phyloP scores from a whole-genome alignment of 176 grass and related monocot species.

The Zoysia pacifica region DNA sequence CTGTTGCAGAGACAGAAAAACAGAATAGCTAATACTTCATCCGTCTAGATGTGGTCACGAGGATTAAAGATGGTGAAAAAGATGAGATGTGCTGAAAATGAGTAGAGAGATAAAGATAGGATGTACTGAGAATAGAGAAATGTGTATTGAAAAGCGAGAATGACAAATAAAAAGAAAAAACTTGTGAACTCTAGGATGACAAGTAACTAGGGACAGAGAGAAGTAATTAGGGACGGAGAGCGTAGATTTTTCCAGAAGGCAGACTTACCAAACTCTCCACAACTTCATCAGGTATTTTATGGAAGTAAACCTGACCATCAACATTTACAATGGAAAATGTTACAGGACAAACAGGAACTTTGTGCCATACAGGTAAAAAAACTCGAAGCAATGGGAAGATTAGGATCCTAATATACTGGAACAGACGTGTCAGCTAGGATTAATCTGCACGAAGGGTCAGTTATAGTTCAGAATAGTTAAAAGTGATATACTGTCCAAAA shows the following conservation, averaged over 20 bases:
- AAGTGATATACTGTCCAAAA: slow-evolving; percentile 12
- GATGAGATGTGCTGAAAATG: no score
- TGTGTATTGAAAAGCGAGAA: no score
- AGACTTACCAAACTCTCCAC: slow-evolving; percentile 82
- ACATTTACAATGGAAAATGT: slow-evolving; percentile 35
- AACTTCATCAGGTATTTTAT: slow-evolving; percentile 81
- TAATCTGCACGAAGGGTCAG: neutral
- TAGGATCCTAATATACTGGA: slow-evolving; percentile 8
- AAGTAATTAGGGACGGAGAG: no score
- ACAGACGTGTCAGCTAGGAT: neutral
- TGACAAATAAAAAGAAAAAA: no score
- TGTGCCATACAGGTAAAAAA: neutral
- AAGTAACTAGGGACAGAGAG: no score
- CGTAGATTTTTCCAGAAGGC: neutral
- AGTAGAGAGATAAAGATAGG: no score
- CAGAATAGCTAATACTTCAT: neutral
- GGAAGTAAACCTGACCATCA: slow-evolving; percentile 83
- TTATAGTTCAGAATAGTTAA: neutral
- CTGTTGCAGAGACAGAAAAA: neutral
- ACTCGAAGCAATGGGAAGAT: slow-evolving; percentile 20
- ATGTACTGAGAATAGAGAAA: no score
- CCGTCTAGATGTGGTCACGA: no score
- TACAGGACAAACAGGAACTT: slow-evolving; percentile 11
- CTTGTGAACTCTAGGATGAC: no score
- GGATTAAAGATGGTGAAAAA: no score